Conservation (phyloP, 2,329 filamentous ascomycete genomes). For the Claviceps sp. region DNA sequence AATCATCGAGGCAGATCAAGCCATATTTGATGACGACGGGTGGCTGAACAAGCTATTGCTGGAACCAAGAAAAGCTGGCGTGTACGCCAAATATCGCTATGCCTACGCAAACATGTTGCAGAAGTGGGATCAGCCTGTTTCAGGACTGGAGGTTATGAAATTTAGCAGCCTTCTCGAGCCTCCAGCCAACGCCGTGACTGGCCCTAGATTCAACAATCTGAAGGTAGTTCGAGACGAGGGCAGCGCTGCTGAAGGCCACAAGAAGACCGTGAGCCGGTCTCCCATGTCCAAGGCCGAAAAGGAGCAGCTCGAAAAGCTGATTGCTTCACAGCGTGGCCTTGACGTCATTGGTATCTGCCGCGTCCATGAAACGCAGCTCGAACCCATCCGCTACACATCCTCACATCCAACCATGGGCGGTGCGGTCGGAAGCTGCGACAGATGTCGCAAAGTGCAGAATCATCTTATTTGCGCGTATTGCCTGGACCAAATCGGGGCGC, state of each 20-base stretch:
- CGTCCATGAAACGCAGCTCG: constrained; percentile 47
- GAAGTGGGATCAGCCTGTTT: constrained; percentile 49
- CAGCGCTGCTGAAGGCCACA: constrained; percentile 20
- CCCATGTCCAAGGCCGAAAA: constrained; percentile 45
- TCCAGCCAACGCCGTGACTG: constrained; percentile 13
- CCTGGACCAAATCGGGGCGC: constrained; percentile 43
- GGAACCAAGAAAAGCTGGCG: constrained; percentile 31
- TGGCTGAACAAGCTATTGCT: constrained; percentile 48
- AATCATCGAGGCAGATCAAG: constrained; percentile 45
- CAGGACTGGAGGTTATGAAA: constrained; percentile 54
- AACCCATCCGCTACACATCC: constrained; percentile 38
- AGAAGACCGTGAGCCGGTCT: constrained; percentile 26
- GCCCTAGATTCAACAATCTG: constrained; percentile 22
- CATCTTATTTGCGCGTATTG: constrained; percentile 52
- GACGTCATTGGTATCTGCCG: constrained; percentile 51
- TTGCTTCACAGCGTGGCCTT: constrained; percentile 41
- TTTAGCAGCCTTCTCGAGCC: constrained; percentile 50
- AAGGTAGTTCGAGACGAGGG: constrained; percentile 25
- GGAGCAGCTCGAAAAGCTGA: constrained; percentile 35
- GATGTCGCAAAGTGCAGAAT: constrained; percentile 40
- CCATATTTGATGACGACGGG: constrained; percentile 55
- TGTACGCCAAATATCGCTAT: constrained; percentile 48
- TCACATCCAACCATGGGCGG: constrained; percentile 27
- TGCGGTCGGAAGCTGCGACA: constrained; percentile 34
- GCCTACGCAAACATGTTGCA: constrained; percentile 57